phyloP scores from a whole-genome alignment of 768 basidiomycete species.

The Krasilnikovozyma curviuscula region DNA sequence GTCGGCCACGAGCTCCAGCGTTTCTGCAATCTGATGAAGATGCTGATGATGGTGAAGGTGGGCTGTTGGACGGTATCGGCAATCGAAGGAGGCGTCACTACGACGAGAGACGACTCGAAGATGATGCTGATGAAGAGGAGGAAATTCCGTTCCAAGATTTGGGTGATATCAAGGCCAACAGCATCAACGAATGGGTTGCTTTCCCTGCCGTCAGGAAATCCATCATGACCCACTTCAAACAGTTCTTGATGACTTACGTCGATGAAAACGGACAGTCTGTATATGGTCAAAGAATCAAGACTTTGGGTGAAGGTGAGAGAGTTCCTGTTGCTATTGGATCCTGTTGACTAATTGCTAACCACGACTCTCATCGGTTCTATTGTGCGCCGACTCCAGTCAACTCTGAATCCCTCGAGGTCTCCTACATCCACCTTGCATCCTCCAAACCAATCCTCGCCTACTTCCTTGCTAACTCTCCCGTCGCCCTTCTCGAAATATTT shows the following conservation, averaged over 20 bases:
- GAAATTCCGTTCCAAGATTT: conserved; percentile 89
- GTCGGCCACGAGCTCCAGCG: conserved; percentile 62
- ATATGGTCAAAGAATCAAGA: conserved; percentile 81
- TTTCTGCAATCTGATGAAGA: conserved; percentile 69
- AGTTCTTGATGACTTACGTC: conserved; percentile 87
- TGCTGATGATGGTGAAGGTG: conserved; percentile 50
- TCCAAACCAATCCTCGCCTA: conserved; percentile 92
- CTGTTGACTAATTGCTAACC: neutral
- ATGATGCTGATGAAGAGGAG: conserved; percentile 75
- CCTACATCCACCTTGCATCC: conserved; percentile 78
- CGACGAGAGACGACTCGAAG: conserved; percentile 73
- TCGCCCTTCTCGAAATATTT: conserved; percentile 80
- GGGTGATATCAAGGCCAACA: conserved; percentile 92
- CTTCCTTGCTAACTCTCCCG: conserved; percentile 86
- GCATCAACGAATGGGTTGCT: conserved; percentile 93
- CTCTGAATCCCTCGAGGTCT: conserved; percentile 91
- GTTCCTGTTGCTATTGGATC: neutral
- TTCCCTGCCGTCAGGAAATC: conserved; percentile 75
- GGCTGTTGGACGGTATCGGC: conserved; percentile 48
- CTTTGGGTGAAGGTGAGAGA: conserved; percentile 73
- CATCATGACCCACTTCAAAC: conserved; percentile 77
- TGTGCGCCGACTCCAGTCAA: conserved; percentile 41
- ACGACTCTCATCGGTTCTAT: conserved; percentile 11
- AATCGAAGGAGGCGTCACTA: conserved; percentile 72
- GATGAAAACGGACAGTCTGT: conserved; percentile 82